phyloP scores from a whole-genome alignment of 2,329 filamentous ascomycete genomes.

The Uncinocarpus reesii region DNA sequence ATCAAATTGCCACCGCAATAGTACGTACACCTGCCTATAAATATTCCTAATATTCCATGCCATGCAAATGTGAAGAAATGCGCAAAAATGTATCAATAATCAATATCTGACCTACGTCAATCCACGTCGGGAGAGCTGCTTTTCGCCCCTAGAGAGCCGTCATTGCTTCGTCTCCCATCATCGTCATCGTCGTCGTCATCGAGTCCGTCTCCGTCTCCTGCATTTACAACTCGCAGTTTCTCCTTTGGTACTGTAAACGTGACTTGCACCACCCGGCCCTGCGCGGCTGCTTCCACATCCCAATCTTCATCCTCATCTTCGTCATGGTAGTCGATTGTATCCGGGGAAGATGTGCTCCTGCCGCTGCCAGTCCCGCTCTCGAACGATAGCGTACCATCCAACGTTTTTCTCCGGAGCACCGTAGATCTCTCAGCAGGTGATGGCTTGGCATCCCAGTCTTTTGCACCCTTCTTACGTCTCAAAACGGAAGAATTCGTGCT shows the following conservation, averaged over 20 bases:
- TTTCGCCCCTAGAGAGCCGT: neutral
- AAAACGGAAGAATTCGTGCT: constrained; percentile 41
- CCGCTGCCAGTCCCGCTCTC: constrained; percentile 7
- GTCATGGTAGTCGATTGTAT: constrained; percentile 20
- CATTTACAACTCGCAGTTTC: constrained; percentile 80
- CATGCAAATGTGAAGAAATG: constrained; percentile 2
- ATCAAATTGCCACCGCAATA: constrained; percentile 7
- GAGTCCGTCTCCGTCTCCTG: constrained; percentile 37
- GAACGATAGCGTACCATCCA: constrained; percentile 6
- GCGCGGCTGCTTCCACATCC: constrained; percentile 65
- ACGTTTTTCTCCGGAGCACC: constrained; percentile 12
- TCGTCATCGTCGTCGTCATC: constrained; percentile 18
- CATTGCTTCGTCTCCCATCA: constrained; percentile 1
- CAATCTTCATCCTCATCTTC: constrained; percentile 47
- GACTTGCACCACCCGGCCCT: constrained; percentile 62
- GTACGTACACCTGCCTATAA: constrained; percentile 3
- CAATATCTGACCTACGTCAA: neutral
- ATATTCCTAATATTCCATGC: neutral
- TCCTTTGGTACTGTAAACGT: constrained; percentile 93
- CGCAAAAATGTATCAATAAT: too few species aligned
- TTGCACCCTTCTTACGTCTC: constrained; percentile 42
- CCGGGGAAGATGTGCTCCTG: constrained; percentile 9
- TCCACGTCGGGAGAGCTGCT: neutral
- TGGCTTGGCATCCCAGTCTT: constrained; percentile 42
- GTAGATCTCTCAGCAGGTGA: constrained; percentile 13